phyloP scores from a whole-genome alignment of 768 basidiomycete species.

The Auricularia sp. region DNA sequence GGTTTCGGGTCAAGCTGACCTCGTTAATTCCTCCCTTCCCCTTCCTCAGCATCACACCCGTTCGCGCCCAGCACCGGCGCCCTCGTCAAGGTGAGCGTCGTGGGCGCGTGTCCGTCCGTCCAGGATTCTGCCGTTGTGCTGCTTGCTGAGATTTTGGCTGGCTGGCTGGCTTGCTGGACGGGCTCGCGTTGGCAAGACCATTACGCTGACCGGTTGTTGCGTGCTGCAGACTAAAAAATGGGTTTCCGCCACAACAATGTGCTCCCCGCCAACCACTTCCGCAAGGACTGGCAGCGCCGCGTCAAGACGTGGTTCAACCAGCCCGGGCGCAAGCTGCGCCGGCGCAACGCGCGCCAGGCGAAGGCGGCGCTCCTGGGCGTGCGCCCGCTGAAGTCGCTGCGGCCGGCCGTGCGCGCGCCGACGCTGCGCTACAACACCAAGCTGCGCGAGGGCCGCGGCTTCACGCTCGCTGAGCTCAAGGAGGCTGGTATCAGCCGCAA shows the following conservation, averaged over 20 bases:
- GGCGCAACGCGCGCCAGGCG: slow-evolving; percentile 82
- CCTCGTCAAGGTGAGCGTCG: not conserved
- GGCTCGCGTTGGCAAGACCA: not conserved
- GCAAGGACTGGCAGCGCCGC: slow-evolving; percentile 97
- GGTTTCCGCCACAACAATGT: slow-evolving; percentile 26
- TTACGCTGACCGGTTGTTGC: not conserved
- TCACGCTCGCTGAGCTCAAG: slow-evolving; percentile 90
- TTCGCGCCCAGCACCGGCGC: not conserved
- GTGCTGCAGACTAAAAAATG: slow-evolving; percentile 1
- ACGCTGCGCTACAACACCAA: slow-evolving; percentile 98
- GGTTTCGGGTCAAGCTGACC: not conserved
- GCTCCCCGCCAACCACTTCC: slow-evolving; percentile 91
- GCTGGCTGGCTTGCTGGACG: not conserved
- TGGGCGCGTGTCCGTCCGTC: not conserved
- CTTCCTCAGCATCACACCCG: not conserved
- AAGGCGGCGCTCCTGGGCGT: slow-evolving; percentile 89
- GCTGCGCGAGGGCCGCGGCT: slow-evolving; percentile 92
- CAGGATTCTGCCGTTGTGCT: not conserved
- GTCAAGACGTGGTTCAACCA: slow-evolving; percentile 99
- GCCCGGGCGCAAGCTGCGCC: slow-evolving; percentile 92
- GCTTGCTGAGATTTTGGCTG: not conserved
- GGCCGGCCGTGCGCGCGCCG: slow-evolving; percentile 93
- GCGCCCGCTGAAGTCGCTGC: slow-evolving; percentile 82
- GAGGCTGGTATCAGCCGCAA: slow-evolving; percentile 91
- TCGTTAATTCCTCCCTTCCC: not conserved